Evolutionary conservation across 73 alveolate species (phyloP).

Genomic region (Paramecium octaurelia): DNA sequence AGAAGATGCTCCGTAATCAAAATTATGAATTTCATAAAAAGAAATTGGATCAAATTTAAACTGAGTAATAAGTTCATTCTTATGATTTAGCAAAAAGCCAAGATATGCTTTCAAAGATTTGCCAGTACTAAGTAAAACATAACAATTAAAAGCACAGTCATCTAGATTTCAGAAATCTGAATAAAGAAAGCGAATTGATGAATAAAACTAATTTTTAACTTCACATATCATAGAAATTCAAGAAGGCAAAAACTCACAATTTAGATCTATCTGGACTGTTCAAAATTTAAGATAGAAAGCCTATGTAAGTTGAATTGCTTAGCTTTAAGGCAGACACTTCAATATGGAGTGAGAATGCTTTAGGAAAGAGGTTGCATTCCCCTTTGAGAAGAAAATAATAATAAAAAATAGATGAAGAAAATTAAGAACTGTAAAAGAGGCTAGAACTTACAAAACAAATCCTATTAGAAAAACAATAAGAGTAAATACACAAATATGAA

Average conservation of each 20-base stretch:
- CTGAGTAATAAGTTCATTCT: background rate
- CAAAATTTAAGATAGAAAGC: background rate
- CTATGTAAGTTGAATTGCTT: background rate
- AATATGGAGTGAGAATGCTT: background rate
- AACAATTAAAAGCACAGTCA: background rate
- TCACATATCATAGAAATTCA: background rate
- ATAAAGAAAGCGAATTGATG: constrained; percentile 20
- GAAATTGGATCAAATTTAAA: background rate
- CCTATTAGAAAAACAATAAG: background rate
- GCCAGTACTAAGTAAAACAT: constrained; percentile 14
- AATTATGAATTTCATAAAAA: constrained; percentile 9
- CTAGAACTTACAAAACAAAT: background rate
- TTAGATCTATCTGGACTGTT: constrained; percentile 40
- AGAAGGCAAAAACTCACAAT: constrained; percentile 38
- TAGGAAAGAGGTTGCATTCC: constrained; percentile 29
- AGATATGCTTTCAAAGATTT: constrained; percentile 36
- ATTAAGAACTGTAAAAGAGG: background rate
- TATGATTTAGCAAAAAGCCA: background rate
- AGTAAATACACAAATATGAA: background rate
- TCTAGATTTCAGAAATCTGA: constrained; percentile 34
- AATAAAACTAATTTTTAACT: background rate
- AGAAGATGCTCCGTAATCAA: constrained; percentile 9
- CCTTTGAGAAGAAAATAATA: constrained; percentile 10
- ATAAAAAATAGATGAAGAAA: constrained; percentile 26
- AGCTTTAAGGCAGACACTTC: constrained; percentile 21